Evolutionary conservation across 2,329 filamentous ascomycete species (phyloP), one percentile per base, ranked within the genome.

Genomic region (Pseudogymnoascus sp.): DNA sequence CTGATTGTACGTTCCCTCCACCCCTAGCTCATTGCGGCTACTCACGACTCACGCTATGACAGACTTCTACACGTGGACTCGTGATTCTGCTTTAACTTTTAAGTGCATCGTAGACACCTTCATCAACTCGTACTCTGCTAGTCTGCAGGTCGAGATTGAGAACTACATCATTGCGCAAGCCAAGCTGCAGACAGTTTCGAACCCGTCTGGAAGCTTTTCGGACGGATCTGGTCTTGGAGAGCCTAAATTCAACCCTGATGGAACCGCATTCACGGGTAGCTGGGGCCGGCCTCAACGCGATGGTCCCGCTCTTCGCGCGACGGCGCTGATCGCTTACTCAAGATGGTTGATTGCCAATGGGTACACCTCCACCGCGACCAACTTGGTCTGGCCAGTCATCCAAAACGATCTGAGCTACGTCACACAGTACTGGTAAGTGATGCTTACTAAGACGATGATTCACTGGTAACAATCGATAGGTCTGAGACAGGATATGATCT

Each of bases 211-310:
- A 4, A 64, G 62, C 16, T 75, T 76, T 4, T 23, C 39, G n/a
- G 72, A 74, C 5, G 77, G 78, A 25, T 71, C 71, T 36, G 82
- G 82, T 4, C 72, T 92, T 5, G 90, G 82, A 28, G 90, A 93
- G 73, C 82, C 90, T 62, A 92, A 92, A 74, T 92, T 84, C 74
- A 79, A 87, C 62, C 83, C 84, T 42, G 82, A 91, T 66, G 75
- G 82, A 64, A 82, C 78, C 6, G 78, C 84, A 6, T 91, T 84
- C 72, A 89, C 84, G 2, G 86, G 71, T 6, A 61, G 76, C 4
- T 93, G 90, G 90, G 90, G 89, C 30, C 84, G 90, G 19, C 90
- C 90, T 12, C 90, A 94, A 74, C 81, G 87, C 45, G 90, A 94
- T 73, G 90, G 90, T 0, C 90, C 91, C 23, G 84, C 90, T 22